Percentiles rank a stretch among this genome's conserved stretches.
Conservation (phyloP, 192 early-diverging fungal genomes). For the Coemansia sp. region DNA sequence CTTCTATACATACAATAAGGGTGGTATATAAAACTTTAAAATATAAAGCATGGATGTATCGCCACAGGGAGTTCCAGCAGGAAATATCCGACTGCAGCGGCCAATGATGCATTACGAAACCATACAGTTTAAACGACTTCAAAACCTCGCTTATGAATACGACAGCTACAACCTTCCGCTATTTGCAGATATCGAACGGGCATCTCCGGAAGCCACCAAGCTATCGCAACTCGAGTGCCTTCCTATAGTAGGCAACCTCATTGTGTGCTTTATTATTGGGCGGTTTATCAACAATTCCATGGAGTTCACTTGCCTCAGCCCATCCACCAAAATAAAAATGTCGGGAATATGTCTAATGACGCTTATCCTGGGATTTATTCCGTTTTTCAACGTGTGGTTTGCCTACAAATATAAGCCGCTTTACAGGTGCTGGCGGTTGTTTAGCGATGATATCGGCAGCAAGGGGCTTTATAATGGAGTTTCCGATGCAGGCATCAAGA, state of each 20-base stretch:
- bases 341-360: slow-evolving; percentile 6
- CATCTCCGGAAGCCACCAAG: slow-evolving; percentile 40
- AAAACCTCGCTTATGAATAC: slow-evolving; percentile 30
- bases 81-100: slow-evolving; percentile 16
- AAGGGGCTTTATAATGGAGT: slow-evolving; percentile 33
- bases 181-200: slow-evolving; percentile 14
- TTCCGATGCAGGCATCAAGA: slow-evolving; percentile 16
- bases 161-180: slow-evolving; percentile 47
- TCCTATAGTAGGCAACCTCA: slow-evolving; percentile 43
- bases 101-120: slow-evolving; percentile 36
- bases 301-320: slow-evolving; percentile 23
- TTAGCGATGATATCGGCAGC: slow-evolving; percentile 35
- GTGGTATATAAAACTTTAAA: no score
- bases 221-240: slow-evolving; percentile 45
- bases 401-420: slow-evolving; percentile 32
- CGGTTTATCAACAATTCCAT: slow-evolving; percentile 23
- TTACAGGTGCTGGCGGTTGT: slow-evolving; percentile 34
- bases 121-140: slow-evolving; percentile 27
- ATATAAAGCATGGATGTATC: not conserved
- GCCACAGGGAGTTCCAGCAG: slow-evolving; percentile 3
- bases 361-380: slow-evolving; percentile 40
- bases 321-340: slow-evolving; percentile 23
- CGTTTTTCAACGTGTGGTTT: slow-evolving; percentile 43
- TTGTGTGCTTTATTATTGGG: slow-evolving; percentile 17
- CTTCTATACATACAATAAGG: no score